Conservation (phyloP, 768 basidiomycete species). For the Lactifluus piperatus region DNA sequence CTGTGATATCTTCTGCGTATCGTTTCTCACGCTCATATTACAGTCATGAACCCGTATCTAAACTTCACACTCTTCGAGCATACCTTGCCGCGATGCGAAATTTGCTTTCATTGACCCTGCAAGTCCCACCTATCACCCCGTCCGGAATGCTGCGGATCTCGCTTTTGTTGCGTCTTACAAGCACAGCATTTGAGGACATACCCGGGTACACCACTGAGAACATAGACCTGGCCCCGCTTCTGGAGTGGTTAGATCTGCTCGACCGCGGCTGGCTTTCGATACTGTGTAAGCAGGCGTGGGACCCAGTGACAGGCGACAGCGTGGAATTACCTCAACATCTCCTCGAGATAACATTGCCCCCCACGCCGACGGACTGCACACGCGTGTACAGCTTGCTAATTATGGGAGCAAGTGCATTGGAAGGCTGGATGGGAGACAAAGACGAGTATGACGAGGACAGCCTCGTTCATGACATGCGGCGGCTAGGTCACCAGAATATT, state of each 20-base stretch:
- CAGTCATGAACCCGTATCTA: conserved; percentile 39
- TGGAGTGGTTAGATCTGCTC: conserved; percentile 64
- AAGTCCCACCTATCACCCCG: conserved; percentile 66
- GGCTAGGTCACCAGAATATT: conserved; percentile 47
- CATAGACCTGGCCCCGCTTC: conserved; percentile 40
- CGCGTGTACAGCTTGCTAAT: conserved; percentile 61
- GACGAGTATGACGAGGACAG: conserved; percentile 23
- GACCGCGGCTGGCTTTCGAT: conserved; percentile 69
- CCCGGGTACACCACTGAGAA: conserved; percentile 48
- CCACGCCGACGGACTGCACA: conserved; percentile 64
- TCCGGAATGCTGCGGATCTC: conserved; percentile 59
- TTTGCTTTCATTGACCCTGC: conserved; percentile 55
- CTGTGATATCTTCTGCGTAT: neutral
- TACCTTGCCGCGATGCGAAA: conserved; percentile 53
- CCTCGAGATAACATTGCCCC: conserved; percentile 32
- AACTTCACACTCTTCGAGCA: conserved; percentile 44
- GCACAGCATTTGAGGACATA: conserved; percentile 52
- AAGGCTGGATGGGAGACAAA: conserved; percentile 53
- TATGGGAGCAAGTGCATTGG: conserved; percentile 47
- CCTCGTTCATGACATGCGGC: conserved; percentile 34
- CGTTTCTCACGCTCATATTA: neutral
- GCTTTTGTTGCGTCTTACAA: conserved; percentile 63
- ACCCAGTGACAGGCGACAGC: conserved; percentile 37
- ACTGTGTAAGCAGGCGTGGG: conserved; percentile 58
- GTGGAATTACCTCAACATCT: conserved; percentile 37